Evolutionary conservation across 2,329 filamentous ascomycete species (phyloP).

Genomic region (Claviceps pazoutovae): DNA sequence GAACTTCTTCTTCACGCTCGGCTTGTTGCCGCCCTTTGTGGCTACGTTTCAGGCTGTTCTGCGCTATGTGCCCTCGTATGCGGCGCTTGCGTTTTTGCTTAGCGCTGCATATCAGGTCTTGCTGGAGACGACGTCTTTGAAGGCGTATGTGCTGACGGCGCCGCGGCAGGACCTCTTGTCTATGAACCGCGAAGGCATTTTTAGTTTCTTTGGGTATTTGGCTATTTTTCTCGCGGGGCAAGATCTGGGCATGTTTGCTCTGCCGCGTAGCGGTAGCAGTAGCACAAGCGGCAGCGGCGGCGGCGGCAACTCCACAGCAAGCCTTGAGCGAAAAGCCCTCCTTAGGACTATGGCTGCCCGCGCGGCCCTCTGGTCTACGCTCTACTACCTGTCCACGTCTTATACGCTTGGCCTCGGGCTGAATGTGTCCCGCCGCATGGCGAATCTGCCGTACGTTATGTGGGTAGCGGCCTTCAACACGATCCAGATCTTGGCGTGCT

Average conservation of each 20-base stretch:
- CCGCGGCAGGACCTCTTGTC: constrained; percentile 67
- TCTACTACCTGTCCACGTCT: constrained; percentile 58
- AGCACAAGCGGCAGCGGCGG: constrained; percentile 27
- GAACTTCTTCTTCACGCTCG: constrained; percentile 99
- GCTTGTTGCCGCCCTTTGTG: constrained; percentile 75
- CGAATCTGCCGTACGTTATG: constrained; percentile 84
- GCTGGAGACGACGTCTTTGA: constrained; percentile 64
- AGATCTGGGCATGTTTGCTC: constrained; percentile 63
- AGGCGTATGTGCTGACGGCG: constrained; percentile 69
- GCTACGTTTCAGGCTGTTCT: constrained; percentile 67
- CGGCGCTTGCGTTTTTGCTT: constrained; percentile 57
- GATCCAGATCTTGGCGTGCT: constrained; percentile 67
- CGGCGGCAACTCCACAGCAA: constrained; percentile 26
- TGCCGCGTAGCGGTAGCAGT: constrained; percentile 44
- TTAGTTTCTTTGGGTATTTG: constrained; percentile 85
- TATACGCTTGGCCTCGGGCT: constrained; percentile 59
- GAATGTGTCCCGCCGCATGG: constrained; percentile 72
- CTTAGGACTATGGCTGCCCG: constrained; percentile 51
- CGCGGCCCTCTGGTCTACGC: constrained; percentile 50
- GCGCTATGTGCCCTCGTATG: constrained; percentile 59
- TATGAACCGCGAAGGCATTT: constrained; percentile 90
- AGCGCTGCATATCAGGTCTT: constrained; percentile 57
- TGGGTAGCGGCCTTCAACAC: constrained; percentile 91
- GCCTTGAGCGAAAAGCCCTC: constrained; percentile 40
- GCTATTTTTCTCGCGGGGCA: constrained; percentile 89